Evolutionary conservation across 1,139 yeast species (phyloP).

Genomic region (Meyerozyma carpophila): DNA sequence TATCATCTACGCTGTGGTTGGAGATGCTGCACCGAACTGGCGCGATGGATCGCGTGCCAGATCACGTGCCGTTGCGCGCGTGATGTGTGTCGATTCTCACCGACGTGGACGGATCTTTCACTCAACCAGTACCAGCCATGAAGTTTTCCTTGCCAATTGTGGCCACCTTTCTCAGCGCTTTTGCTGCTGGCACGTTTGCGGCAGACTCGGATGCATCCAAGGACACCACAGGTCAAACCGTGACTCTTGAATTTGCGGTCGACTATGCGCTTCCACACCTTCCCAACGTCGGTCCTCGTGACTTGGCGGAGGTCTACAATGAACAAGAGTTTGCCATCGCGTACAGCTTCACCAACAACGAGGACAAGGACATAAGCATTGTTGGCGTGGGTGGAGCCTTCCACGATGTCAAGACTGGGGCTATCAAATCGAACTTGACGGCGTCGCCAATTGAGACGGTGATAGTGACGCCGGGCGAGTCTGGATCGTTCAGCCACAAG

Average conservation of each 20-base stretch:
- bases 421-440: slow-evolving; percentile 55
- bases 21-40: neutral
- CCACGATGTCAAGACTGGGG: slow-evolving; percentile 50
- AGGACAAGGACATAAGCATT: slow-evolving; percentile 43
- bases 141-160: slow-evolving; percentile 6
- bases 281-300: slow-evolving; percentile 30
- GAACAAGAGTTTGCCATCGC: slow-evolving; percentile 53
- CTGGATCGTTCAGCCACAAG: slow-evolving; percentile 46
- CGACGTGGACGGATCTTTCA: no score
- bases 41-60: neutral
- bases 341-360: slow-evolving; percentile 55
- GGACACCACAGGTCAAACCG: slow-evolving; percentile 9
- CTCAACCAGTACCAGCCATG: slow-evolving; percentile 6
- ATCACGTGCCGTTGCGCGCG: no score
- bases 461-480: slow-evolving; percentile 44
- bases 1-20: neutral
- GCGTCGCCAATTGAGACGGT: slow-evolving; percentile 63
- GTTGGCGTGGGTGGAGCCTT: slow-evolving; percentile 76
- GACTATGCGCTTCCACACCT: slow-evolving; percentile 39
- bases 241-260: slow-evolving; percentile 31
- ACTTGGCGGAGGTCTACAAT: slow-evolving; percentile 39
- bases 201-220: slow-evolving; percentile 5
- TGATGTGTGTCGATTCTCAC: no score
- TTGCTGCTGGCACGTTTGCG: slow-evolving; percentile 14
- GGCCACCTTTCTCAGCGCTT: slow-evolving; percentile 9